Evolutionary conservation across 2,329 filamentous ascomycete genomes (phyloP).

Genomic region (Venturia oleaginea): DNA sequence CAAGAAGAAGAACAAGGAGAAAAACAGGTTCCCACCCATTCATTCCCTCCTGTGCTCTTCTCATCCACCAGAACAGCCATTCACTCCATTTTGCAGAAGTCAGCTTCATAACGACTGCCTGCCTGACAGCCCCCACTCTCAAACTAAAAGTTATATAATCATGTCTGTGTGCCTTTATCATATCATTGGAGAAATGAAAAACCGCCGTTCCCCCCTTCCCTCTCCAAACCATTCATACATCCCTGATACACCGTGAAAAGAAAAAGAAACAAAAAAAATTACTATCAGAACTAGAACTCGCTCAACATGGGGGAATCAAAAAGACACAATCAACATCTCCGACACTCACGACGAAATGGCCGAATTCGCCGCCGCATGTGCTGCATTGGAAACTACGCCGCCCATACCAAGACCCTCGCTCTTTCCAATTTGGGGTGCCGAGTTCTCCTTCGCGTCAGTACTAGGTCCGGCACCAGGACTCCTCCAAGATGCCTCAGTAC

Average conservation of each 20-base stretch:
- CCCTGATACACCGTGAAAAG: neutral
- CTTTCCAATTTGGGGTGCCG: neutral
- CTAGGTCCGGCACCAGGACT: neutral
- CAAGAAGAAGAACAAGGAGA: neutral
- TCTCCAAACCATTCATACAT: neutral
- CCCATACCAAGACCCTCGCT: neutral
- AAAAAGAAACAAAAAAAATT: neutral
- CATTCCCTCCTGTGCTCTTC: neutral
- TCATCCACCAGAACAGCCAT: neutral
- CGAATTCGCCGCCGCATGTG: neutral
- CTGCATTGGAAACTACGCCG: neutral
- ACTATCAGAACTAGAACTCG: neutral
- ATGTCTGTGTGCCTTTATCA: neutral
- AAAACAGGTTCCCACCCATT: neutral
- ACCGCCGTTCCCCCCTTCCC: neutral
- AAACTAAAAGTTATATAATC: conserved; percentile 6
- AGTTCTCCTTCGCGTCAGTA: neutral
- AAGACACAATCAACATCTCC: neutral
- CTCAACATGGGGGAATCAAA: conserved; percentile 5
- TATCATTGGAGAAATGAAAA: neutral
- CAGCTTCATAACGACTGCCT: neutral
- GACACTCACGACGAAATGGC: neutral
- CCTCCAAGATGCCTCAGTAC: neutral
- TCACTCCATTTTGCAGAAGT: too few species aligned
- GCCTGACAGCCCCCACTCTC: neutral